phyloP scores from a whole-genome alignment of 1,139 yeast genomes.

The Pichia sp. region DNA sequence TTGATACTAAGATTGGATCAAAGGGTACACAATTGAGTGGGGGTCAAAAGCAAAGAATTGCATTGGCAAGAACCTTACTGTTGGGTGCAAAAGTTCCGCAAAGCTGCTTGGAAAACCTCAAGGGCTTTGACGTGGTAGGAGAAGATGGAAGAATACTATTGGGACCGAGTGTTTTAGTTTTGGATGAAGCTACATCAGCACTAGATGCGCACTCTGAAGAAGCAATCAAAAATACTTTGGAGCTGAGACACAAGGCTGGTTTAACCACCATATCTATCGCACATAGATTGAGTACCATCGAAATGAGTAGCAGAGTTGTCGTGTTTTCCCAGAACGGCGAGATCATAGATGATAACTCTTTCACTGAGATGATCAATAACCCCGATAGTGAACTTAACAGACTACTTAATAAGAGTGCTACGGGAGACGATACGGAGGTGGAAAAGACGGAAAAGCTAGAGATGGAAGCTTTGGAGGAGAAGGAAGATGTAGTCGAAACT shows the following conservation, averaged over 20 bases:
- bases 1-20: constrained; percentile 81
- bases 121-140: constrained; percentile 5
- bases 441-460: constrained; percentile 8
- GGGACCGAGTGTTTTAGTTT: constrained; percentile 59
- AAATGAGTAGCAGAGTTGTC: constrained; percentile 72
- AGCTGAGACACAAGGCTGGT: constrained; percentile 49
- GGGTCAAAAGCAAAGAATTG: constrained; percentile 80
- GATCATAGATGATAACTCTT: constrained; percentile 76
- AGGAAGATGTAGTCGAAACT: too few species aligned
- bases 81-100: constrained; percentile 30
- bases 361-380: constrained; percentile 51
- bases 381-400: constrained; percentile 63
- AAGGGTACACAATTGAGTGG: constrained; percentile 84
- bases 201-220: constrained; percentile 79
- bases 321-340: constrained; percentile 68
- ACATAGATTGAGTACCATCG: constrained; percentile 79
- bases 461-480: too few species aligned
- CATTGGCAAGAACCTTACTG: constrained; percentile 74
- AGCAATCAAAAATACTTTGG: constrained; percentile 61
- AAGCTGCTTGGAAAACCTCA: constrained; percentile 4
- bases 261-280: constrained; percentile 89
- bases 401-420: constrained; percentile 42
- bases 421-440: constrained; percentile 22
- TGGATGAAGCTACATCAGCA: constrained; percentile 83
- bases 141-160: constrained; percentile 20